Evolutionary conservation across 225 moss, liverwort and hornwort genomes (phyloP).

Genomic region (Thuidium tamariscinum): DNA sequence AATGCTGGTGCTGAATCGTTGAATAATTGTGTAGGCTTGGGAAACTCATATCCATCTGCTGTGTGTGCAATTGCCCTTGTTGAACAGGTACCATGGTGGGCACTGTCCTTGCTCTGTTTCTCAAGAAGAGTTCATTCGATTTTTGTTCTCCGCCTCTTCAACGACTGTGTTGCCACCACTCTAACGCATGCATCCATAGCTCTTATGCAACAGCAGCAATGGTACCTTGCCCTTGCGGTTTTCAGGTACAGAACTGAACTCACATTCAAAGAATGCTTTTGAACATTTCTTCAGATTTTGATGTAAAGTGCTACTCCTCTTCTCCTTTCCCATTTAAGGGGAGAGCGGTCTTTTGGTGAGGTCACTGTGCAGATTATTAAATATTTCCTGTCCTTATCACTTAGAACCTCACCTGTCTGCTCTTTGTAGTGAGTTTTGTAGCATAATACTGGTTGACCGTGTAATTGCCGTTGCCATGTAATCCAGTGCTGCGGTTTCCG

Average conservation of each 20-base stretch:
- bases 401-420: neutral
- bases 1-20: neutral
- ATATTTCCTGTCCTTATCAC: neutral
- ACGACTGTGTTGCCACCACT: slow-evolving; percentile 91
- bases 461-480: neutral
- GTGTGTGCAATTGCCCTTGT: neutral
- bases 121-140: slow-evolving; percentile 97
- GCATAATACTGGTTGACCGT: neutral
- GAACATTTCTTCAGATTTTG: neutral
- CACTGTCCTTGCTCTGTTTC: slow-evolving; percentile 62
- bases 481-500: slow-evolving; percentile 84
- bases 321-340: too few relatives aligned
- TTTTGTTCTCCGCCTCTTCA: slow-evolving; percentile 93
- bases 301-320: neutral
- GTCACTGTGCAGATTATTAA: neutral
- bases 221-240: slow-evolving; percentile 75
- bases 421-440: neutral
- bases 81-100: slow-evolving; percentile 86
- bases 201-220: slow-evolving; percentile 70
- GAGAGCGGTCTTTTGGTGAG: neutral
- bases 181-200: slow-evolving; percentile 79
- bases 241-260: slow-evolving; percentile 44
- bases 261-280: neutral
- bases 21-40: neutral
- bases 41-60: neutral